Conservation (phyloP, 805 yeast genomes). For the Sungouiella thailandica region DNA sequence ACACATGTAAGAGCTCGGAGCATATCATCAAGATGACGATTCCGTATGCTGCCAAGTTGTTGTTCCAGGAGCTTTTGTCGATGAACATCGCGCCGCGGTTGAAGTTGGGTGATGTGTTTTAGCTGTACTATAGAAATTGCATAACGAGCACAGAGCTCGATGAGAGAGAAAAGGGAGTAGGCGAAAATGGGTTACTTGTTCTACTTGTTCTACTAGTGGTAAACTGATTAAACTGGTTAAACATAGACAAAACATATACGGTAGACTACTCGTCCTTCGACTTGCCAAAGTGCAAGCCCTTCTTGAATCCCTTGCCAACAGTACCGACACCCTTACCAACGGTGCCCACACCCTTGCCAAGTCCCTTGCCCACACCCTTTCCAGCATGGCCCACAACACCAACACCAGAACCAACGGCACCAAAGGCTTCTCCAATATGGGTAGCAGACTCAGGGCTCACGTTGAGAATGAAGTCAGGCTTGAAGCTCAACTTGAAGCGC, state of each 20-base stretch:
- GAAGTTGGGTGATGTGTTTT: conserved; percentile 82
- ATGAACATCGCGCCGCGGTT: conserved; percentile 98
- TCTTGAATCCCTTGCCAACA: conserved; percentile 29
- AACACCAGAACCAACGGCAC: conserved; percentile 27
- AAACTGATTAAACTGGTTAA: no score
- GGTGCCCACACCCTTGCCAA: conserved; percentile 15
- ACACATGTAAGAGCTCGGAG: conserved; percentile 89
- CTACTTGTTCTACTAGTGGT: no score
- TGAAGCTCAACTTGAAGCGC: conserved; percentile 54
- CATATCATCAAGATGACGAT: conserved; percentile 87
- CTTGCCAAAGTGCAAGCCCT: conserved; percentile 33
- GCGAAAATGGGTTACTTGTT: neutral
- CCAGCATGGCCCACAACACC: conserved; percentile 18
- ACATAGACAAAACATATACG: neutral
- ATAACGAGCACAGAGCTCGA: conserved; percentile 1
- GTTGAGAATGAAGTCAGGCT: conserved; percentile 63
- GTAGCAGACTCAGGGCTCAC: conserved; percentile 29
- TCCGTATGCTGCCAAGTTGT: conserved; percentile 96
- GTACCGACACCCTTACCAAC: conserved; percentile 33
- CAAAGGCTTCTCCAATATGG: conserved; percentile 43
- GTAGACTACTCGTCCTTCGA: conserved; percentile 3
- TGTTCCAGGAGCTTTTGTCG: conserved; percentile 95
- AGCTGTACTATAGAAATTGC: conserved; percentile 3
- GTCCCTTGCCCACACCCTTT: conserved; percentile 16
- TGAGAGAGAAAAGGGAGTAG: neutral